phyloP scores from a whole-genome alignment of 176 grass and related monocot species.

The Oryza brachyantha region DNA sequence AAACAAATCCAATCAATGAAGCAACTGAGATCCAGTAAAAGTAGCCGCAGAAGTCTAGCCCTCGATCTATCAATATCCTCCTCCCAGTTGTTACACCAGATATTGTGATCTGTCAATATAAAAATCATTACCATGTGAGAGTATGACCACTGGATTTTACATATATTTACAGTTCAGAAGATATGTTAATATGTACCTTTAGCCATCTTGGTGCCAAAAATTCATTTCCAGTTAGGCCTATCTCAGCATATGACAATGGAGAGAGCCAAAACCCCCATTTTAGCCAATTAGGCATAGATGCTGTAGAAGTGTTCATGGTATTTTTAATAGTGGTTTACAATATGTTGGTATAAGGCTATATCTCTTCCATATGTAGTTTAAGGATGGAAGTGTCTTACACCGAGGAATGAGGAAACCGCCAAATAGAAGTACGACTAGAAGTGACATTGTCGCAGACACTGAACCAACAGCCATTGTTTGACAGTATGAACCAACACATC shows the following conservation, averaged over 20 bases:
- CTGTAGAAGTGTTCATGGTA: slow-evolving; percentile 24
- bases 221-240: slow-evolving; percentile 79
- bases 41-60: slow-evolving; percentile 57
- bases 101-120: slow-evolving; percentile 17
- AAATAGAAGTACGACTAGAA: slow-evolving; percentile 45
- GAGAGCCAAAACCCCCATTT: slow-evolving; percentile 96
- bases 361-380: background rate
- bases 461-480: slow-evolving; percentile 48
- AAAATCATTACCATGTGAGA: background rate
- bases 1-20: slow-evolving; percentile 55
- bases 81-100: slow-evolving; percentile 50
- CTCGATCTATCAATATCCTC: slow-evolving; percentile 52
- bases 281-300: slow-evolving; percentile 70
- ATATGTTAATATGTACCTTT: slow-evolving; percentile 49
- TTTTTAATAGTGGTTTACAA: background rate
- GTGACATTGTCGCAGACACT: slow-evolving; percentile 23
- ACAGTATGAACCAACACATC: slow-evolving; percentile 51
- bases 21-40: slow-evolving; percentile 82
- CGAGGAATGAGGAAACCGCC: slow-evolving; percentile 76
- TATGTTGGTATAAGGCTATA: no score
- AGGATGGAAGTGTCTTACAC: slow-evolving; percentile 28
- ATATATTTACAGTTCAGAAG: no score
- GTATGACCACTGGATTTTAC: background rate
- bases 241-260: slow-evolving; percentile 74
- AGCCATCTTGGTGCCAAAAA: slow-evolving; percentile 83